Evolutionary conservation across 2,329 filamentous ascomycete species (phyloP).

Genomic region (Macroventuria anomochaeta): DNA sequence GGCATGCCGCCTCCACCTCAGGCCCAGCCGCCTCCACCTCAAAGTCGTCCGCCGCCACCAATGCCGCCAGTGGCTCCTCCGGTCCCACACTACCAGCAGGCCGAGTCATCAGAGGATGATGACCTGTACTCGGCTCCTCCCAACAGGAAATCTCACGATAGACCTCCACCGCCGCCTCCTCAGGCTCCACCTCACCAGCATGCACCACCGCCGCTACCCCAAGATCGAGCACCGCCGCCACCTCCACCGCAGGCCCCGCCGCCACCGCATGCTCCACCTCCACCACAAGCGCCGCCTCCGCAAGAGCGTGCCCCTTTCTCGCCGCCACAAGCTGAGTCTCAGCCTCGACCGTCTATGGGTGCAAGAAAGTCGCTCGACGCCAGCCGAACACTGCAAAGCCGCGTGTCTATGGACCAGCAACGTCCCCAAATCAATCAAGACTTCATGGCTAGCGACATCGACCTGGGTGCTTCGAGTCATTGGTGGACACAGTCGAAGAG

Average conservation of each 20-base stretch:
- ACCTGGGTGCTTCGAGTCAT: slow-evolving; percentile 73
- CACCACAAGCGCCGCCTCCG: slow-evolving; percentile 45
- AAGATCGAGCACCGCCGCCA: slow-evolving; percentile 46
- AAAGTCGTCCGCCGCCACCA: slow-evolving; percentile 39
- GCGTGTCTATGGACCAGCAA: slow-evolving; percentile 75
- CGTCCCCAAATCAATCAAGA: slow-evolving; percentile 73
- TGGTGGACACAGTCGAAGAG: slow-evolving; percentile 89
- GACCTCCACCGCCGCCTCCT: slow-evolving; percentile 46
- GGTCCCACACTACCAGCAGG: slow-evolving; percentile 34
- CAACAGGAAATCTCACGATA: slow-evolving; percentile 45
- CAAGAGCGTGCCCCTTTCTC: slow-evolving; percentile 32
- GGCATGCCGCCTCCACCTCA: slow-evolving; percentile 43
- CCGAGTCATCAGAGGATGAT: slow-evolving; percentile 44
- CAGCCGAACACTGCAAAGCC: slow-evolving; percentile 58
- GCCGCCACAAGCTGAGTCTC: slow-evolving; percentile 53
- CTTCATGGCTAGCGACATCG: slow-evolving; percentile 86
- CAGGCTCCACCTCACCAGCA: slow-evolving; percentile 45
- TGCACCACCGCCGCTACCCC: slow-evolving; percentile 48
- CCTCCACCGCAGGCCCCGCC: slow-evolving; percentile 40
- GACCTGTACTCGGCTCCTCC: slow-evolving; percentile 47
- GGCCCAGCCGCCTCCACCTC: slow-evolving; percentile 38
- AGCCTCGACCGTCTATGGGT: slow-evolving; percentile 51
- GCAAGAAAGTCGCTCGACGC: slow-evolving; percentile 70
- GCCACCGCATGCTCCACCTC: slow-evolving; percentile 50
- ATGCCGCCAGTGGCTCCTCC: slow-evolving; percentile 47